phyloP scores from a whole-genome alignment of 192 early-diverging fungal species.

The Entomortierella beljakovae region DNA sequence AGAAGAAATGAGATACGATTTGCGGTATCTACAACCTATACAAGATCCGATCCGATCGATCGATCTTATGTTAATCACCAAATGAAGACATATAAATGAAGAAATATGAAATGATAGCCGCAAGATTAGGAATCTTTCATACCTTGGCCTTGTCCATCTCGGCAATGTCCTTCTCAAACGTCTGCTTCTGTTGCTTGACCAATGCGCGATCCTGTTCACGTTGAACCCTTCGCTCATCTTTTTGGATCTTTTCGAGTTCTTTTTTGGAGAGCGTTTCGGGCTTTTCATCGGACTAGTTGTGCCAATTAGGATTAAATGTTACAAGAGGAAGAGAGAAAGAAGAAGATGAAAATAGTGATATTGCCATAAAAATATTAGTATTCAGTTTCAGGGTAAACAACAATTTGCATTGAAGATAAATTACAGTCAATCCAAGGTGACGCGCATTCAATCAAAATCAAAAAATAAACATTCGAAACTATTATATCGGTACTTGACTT shows the following conservation, averaged over 20 bases:
- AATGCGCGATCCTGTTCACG: slow-evolving; percentile 44
- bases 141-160: slow-evolving; percentile 55
- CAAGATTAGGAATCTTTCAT: not conserved
- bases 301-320: not conserved
- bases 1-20: slow-evolving; percentile 52
- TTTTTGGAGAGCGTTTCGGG: slow-evolving; percentile 30
- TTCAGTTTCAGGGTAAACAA: too few species aligned
- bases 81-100: too few species aligned
- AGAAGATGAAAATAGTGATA: too few species aligned
- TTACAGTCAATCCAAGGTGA: not conserved
- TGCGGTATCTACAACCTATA: slow-evolving; percentile 45
- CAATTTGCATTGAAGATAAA: not conserved
- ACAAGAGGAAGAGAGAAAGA: not conserved
- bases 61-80: too few species aligned
- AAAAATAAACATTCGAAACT: too few species aligned
- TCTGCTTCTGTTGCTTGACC: slow-evolving; percentile 48
- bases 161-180: slow-evolving; percentile 36
- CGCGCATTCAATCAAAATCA: not conserved
- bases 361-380: too few species aligned
- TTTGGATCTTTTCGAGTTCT: slow-evolving; percentile 32
- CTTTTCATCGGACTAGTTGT: slow-evolving; percentile 21
- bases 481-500: not conserved
- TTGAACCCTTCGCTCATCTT: slow-evolving; percentile 47
- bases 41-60: not conserved
- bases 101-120: not conserved